These are phyloP conservation scores for Teunomyces panamensis DNA, from an alignment of 805 yeast species.

Conservation along the genomic window DNA sequence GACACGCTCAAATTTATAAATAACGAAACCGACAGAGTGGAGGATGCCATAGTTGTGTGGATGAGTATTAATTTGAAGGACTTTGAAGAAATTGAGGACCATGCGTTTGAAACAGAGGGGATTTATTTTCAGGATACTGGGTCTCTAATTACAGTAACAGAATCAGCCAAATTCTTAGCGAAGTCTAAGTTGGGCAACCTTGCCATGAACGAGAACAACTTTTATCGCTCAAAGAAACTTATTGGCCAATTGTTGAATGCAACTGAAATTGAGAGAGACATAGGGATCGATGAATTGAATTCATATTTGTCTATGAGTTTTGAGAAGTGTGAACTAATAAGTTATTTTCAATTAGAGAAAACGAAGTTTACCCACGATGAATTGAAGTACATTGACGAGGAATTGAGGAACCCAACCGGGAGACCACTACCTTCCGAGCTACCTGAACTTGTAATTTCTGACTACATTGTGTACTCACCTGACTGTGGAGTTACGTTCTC, in stretches of 20 bases:
- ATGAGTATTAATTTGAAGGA: conserved; percentile 37
- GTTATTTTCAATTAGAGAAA: conserved; percentile 67
- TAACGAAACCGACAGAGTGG: conserved; percentile 7
- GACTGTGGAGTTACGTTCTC: conserved; percentile 71
- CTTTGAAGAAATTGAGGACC: conserved; percentile 45
- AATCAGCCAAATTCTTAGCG: conserved; percentile 64
- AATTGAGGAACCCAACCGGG: conserved; percentile 71
- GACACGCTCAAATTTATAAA: conserved; percentile 11
- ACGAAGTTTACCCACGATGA: conserved; percentile 53
- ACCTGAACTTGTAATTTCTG: conserved; percentile 54
- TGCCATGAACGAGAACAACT: conserved; percentile 39
- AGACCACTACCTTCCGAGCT: conserved; percentile 55
- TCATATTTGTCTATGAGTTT: conserved; percentile 28
- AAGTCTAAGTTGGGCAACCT: conserved; percentile 61
- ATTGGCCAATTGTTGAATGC: conserved; percentile 43
- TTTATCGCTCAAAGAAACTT: conserved; percentile 44
- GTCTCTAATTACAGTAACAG: conserved; percentile 53
- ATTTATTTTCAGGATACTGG: conserved; percentile 68
- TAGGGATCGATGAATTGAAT: conserved; percentile 38
- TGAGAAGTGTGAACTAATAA: conserved; percentile 65
- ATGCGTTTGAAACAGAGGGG: conserved; percentile 53
- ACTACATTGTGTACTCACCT: conserved; percentile 76
- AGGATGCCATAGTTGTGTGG: conserved; percentile 35
- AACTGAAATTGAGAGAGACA: conserved; percentile 37
- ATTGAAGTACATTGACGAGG: conserved; percentile 64